Base-by-base conservation (phyloP, 495 filamentous ascomycete genomes). In the Penicillium herquei region DNA sequence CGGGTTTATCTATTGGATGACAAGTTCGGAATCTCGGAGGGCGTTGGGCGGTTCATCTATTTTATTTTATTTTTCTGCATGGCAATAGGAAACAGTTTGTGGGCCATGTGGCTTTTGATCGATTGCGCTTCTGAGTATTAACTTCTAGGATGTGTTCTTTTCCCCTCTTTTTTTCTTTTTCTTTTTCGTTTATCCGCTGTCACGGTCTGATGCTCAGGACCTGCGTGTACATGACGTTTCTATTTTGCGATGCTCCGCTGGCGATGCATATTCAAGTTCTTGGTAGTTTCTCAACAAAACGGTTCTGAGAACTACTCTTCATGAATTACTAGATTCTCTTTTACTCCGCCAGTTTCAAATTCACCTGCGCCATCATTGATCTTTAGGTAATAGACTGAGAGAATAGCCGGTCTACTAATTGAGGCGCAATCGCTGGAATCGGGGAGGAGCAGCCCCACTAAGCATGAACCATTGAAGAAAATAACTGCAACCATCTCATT, bases 241-340 rank as follows among this genome's bases (percentile, higher is more conserved):
- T 18, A 16, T 16, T 17, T 39, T 52, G 59, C 44, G 55, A 18
- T 59, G 55, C 52, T 52, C 47, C 52, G 53, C 39, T 62, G 61
- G 55, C 57, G 52, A 46, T 64, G 61, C 64, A 59, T 58, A 44
- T 46, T n/a, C n/a, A n/a, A n/a, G n/a, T n/a, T 14, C 39, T 42
- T 58, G 56, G 63, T 57, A 56, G 54, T 60, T 54, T 52, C 35
- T 41, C 16, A 12, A 6, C 34, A 14, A 34, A 50, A 26, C 4
- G 21, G 21, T 26, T 26, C 21, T 26, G 21, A 26, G 21, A 26
- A 26, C 21, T 26, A 26, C 21, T 26, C 1, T 26, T 26, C 21
- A 26, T 26, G 21, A 26, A 26, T 26, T 26, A 26, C 21, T 26
- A 26, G 21, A 26, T 26, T 26, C 21, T 26, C 4, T 26, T 26